Evolutionary conservation across 768 basidiomycete genomes (phyloP), one percentile per base, ranked within the genome.

Genomic region (Boletellus emodensis): DNA sequence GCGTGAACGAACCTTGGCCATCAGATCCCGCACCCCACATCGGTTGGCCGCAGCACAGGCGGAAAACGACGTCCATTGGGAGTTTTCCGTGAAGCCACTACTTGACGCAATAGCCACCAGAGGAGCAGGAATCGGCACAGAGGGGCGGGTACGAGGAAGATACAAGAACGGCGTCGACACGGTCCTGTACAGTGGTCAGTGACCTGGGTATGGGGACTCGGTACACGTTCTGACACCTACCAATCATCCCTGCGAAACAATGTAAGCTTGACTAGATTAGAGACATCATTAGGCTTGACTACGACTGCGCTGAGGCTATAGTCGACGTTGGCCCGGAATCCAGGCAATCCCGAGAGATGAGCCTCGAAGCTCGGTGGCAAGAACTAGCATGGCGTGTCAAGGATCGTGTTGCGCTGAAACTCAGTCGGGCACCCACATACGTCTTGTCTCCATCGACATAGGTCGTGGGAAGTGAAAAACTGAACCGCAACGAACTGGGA

Each of bases 321-420:
- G 22, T 79, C 78, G 46, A 87, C 80, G 7, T 66, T 76, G 13
- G 87, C 85, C 14, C 73, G 71, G 60, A 90, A 88, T 1, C 87
- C 88, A 10, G 87, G 87, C 7, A 89, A 64, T 3, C 87, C 87
- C 12, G 79, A 77, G 15, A 90, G 70, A 54, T 83, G 84, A 14
- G 84, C 80, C 49, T 81, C 73, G 53, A 81, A 84, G 12, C 80
- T 85, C 1, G 87, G 88, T 18, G 87, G 87, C 20, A 90, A 71
- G 39, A 80, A 73, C 87, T 89, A 40, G 22, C 13, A 24, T 44
- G 45, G 5, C 28, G 52, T 46, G 34, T 58, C 20, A 52, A 43
- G 44, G 9, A 22, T 34, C 5, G 48, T 22, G 40, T 30, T 33
- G n/a, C 11, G 9, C 18, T 56, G 40, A 39, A 44, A 40, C 40